Percentiles rank a stretch among this genome's conserved stretches.
Conservation (phyloP, 345 rosid genomes). For the Murraya koenigii region DNA sequence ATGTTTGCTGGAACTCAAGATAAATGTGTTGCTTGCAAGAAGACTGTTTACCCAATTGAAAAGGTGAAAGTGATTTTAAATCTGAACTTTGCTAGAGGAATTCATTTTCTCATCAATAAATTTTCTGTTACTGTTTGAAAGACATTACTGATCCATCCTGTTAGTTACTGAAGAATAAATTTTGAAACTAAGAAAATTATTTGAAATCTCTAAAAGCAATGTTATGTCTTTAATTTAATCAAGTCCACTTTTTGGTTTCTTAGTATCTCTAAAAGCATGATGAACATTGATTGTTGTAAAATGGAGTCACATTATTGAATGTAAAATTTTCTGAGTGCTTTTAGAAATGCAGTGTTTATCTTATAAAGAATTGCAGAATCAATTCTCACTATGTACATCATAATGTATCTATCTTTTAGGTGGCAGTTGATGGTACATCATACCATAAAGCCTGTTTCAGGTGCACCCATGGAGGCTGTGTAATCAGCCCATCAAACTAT, state of each 20-base stretch:
- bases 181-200: not conserved
- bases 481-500: conserved; percentile 63
- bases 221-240: not conserved
- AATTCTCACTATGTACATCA: not conserved
- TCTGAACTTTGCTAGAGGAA: not conserved
- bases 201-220: not conserved
- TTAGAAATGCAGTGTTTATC: not conserved
- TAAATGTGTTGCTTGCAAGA: conserved; percentile 70
- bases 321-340: not conserved
- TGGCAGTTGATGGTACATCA: conserved; percentile 63
- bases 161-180: not conserved
- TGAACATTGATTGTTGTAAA: not conserved
- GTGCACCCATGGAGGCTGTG: conserved; percentile 69
- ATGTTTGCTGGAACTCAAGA: conserved; percentile 81
- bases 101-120: not conserved
- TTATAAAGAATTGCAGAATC: not conserved
- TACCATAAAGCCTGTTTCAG: conserved; percentile 73
- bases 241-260: not conserved
- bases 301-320: not conserved
- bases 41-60: conserved; percentile 74
- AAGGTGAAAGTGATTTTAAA: conserved; percentile 35
- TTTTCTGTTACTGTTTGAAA: not conserved
- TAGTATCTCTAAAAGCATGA: not conserved
- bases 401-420: conserved; percentile 36
- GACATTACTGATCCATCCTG: not conserved